phyloP scores from a whole-genome alignment of 768 basidiomycete species.

The Naematelia aurantialba region DNA sequence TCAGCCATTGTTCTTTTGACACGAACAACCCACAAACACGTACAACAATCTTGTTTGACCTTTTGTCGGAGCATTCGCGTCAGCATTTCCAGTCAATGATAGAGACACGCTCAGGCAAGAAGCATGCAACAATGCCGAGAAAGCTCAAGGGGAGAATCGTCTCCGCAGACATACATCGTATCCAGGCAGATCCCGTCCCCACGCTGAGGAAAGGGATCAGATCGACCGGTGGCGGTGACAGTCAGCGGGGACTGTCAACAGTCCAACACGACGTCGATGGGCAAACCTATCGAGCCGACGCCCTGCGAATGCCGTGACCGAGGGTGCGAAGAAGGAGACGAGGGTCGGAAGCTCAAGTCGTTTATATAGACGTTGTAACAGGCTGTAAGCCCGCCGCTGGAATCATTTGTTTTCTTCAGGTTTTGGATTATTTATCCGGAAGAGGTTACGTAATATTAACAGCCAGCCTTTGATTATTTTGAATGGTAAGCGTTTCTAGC shows the following conservation, averaged over 20 bases:
- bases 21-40: too few species aligned
- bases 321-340: not conserved
- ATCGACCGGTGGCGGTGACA: too few species aligned
- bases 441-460: not conserved
- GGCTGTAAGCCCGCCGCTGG: not conserved
- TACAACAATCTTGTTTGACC: constrained; percentile 99
- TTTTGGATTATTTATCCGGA: constrained; percentile 8
- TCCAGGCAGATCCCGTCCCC: too few species aligned
- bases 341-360: not conserved
- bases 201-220: too few species aligned
- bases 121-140: constrained; percentile 1
- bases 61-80: constrained; percentile 43
- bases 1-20: constrained; percentile 1
- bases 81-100: not conserved
- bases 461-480: not conserved
- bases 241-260: not conserved
- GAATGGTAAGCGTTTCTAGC: not conserved
- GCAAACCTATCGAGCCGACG: not conserved
- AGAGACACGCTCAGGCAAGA: not conserved
- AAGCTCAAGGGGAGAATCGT: constrained; percentile 1
- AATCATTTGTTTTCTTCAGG: not conserved
- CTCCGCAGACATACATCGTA: constrained; percentile 29
- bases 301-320: not conserved
- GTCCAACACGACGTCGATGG: not conserved
- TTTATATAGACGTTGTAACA: not conserved